Conservation (phyloP, 495 filamentous ascomycete genomes). For the Cercophora sp. region DNA sequence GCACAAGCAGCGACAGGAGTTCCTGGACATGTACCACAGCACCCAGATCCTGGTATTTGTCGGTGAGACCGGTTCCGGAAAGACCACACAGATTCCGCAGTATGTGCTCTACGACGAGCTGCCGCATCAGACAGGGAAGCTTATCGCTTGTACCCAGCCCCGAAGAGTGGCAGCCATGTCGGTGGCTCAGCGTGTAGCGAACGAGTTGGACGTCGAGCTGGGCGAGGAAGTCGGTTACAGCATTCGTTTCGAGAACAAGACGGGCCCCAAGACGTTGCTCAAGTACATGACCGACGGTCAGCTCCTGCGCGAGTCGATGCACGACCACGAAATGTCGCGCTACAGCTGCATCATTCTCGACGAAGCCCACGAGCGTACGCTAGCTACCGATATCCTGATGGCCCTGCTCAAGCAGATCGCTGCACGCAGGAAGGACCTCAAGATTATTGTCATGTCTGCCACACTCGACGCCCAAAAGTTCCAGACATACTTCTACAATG, state of each 20-base stretch:
- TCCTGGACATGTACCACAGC: constrained; percentile 85
- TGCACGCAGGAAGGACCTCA: constrained; percentile 73
- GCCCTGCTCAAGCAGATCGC: constrained; percentile 86
- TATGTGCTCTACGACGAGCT: constrained; percentile 97
- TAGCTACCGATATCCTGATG: constrained; percentile 96
- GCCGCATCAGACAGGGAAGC: constrained; percentile 75
- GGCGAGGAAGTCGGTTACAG: constrained; percentile 98
- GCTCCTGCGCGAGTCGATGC: constrained; percentile 96
- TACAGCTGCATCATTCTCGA: constrained; percentile 99
- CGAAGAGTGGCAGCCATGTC: constrained; percentile 98
- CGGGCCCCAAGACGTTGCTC: constrained; percentile 80
- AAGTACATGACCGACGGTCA: constrained; percentile 99
- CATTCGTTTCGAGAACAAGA: constrained; percentile 98
- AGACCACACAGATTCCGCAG: constrained; percentile 98
- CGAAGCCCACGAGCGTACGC: constrained; percentile 93
- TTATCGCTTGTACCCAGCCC: constrained; percentile 96
- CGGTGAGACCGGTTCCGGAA: constrained; percentile 98
- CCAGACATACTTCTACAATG: constrained; percentile 94
- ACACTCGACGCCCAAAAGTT: constrained; percentile 97
- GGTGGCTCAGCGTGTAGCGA: constrained; percentile 94
- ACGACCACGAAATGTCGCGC: constrained; percentile 82
- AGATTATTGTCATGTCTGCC: constrained; percentile 98
- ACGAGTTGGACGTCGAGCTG: constrained; percentile 90
- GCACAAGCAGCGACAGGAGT: constrained; percentile 86
- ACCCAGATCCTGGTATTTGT: constrained; percentile 97